Evolutionary conservation across 306 rosid species (phyloP).

Genomic region (Arachis hypogaea): DNA sequence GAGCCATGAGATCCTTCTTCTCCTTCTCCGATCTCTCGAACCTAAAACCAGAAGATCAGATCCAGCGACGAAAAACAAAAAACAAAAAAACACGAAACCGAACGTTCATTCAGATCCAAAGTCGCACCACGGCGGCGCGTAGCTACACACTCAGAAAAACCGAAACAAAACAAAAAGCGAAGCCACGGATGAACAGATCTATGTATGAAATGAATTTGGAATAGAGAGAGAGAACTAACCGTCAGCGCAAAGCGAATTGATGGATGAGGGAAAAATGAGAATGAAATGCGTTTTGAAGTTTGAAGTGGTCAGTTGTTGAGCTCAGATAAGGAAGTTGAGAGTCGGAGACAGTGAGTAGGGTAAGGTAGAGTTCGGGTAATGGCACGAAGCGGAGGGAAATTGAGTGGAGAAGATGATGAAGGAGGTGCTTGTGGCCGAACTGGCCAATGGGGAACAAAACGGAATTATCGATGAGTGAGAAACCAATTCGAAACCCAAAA

Average conservation of each 20-base stretch:
- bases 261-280: slow-evolving; percentile 26
- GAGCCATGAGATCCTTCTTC: slow-evolving; percentile 66
- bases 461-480: slow-evolving; percentile 50
- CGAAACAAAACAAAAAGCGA: background rate
- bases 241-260: slow-evolving; percentile 52
- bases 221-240: slow-evolving; percentile 45
- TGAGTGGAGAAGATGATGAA: slow-evolving; percentile 17
- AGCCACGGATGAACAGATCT: slow-evolving; percentile 44
- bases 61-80: slow-evolving; percentile 32
- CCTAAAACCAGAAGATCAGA: slow-evolving; percentile 35
- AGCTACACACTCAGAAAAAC: background rate
- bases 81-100: background rate
- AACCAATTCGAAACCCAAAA: slow-evolving; percentile 38
- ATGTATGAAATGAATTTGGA: slow-evolving; percentile 7
- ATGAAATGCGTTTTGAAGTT: slow-evolving; percentile 7
- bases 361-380: slow-evolving; percentile 23
- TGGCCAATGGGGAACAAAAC: slow-evolving; percentile 43
- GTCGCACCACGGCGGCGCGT: background rate
- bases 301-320: background rate
- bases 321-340: background rate
- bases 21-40: slow-evolving; percentile 56
- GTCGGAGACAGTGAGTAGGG: slow-evolving; percentile 1
- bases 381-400: slow-evolving; percentile 38
- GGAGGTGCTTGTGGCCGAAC: slow-evolving; percentile 31
- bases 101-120: slow-evolving; percentile 44